These are phyloP conservation scores for Pelagophyceae sp. DNA, from an alignment of 352 stramenopile species.

Conservation along the genomic window DNA sequence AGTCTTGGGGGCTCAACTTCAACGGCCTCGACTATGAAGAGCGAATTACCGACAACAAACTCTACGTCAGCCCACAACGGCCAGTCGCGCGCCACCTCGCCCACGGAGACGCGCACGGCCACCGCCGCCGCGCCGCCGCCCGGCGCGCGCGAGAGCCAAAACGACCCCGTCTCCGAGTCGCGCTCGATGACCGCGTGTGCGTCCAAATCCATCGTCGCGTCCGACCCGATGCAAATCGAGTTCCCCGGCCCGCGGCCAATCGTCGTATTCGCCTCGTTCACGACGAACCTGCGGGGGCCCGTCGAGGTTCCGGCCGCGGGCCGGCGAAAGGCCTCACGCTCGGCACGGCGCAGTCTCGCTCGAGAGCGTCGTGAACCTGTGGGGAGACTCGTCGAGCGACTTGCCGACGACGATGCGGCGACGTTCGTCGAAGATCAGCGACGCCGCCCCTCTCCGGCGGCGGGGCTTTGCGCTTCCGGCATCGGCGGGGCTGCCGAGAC, in stretches of 20 bases:
- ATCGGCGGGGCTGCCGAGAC: too few relatives aligned
- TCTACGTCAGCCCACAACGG: constrained; percentile 25
- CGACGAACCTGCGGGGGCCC: too few relatives aligned
- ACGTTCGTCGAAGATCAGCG: too few relatives aligned
- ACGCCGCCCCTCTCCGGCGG: too few relatives aligned
- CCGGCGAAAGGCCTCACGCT: too few relatives aligned
- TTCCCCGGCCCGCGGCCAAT: constrained; percentile 34
- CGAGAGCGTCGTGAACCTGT: constrained; percentile 9
- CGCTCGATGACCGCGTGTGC: constrained; percentile 34
- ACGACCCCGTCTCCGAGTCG: neutral
- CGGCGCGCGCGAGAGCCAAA: constrained; percentile 22
- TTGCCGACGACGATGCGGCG: too few relatives aligned
- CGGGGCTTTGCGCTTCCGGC: too few relatives aligned
- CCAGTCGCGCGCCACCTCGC: constrained; percentile 32
- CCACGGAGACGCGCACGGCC: constrained; percentile 31
- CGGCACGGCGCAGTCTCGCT: neutral
- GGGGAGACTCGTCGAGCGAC: too few relatives aligned
- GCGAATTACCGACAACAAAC: constrained; percentile 63
- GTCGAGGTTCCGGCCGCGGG: too few relatives aligned
- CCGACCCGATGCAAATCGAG: constrained; percentile 30
- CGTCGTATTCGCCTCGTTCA: constrained; percentile 22
- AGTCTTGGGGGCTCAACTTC: too few relatives aligned
- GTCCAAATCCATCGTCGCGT: constrained; percentile 32
- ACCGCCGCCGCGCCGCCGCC: constrained; percentile 28
- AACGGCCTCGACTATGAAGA: constrained; percentile 57